Evolutionary conservation across 768 basidiomycete genomes (phyloP).

Genomic region (Lactarius indigo): DNA sequence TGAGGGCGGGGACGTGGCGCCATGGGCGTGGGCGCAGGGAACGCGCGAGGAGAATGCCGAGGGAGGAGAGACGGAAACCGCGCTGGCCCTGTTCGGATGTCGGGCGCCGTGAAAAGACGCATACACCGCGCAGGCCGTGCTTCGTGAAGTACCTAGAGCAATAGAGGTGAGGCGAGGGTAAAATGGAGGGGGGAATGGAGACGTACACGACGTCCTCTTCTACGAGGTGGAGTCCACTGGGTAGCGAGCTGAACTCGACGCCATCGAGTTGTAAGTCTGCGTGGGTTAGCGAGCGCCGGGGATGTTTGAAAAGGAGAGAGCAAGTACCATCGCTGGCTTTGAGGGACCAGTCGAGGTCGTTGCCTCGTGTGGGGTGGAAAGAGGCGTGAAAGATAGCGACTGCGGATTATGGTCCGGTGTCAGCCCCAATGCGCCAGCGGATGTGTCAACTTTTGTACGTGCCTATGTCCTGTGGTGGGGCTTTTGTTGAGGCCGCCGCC

Average conservation of each 20-base stretch:
- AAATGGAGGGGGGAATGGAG: slow-evolving; percentile 4
- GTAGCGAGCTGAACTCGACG: slow-evolving; percentile 78
- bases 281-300: neutral
- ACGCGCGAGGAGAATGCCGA: slow-evolving; percentile 68
- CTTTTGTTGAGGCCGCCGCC: slow-evolving; percentile 1
- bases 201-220: slow-evolving; percentile 78
- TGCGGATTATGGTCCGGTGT: slow-evolving; percentile 30
- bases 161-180: slow-evolving; percentile 1
- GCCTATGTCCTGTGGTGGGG: slow-evolving; percentile 20
- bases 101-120: slow-evolving; percentile 65
- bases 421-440: neutral
- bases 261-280: slow-evolving; percentile 63
- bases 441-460: neutral
- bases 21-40: slow-evolving; percentile 68
- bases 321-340: slow-evolving; percentile 61
- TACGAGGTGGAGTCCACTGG: slow-evolving; percentile 77
- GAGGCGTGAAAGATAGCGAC: slow-evolving; percentile 83
- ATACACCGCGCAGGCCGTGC: slow-evolving; percentile 64
- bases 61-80: slow-evolving; percentile 74
- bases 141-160: slow-evolving; percentile 67
- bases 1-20: slow-evolving; percentile 63
- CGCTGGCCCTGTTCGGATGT: slow-evolving; percentile 71
- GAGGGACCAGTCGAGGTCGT: slow-evolving; percentile 74
- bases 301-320: slow-evolving; percentile 17
- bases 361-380: slow-evolving; percentile 81